Evolutionary conservation across 768 basidiomycete species (phyloP).

Genomic region (Trametes coccinea): DNA sequence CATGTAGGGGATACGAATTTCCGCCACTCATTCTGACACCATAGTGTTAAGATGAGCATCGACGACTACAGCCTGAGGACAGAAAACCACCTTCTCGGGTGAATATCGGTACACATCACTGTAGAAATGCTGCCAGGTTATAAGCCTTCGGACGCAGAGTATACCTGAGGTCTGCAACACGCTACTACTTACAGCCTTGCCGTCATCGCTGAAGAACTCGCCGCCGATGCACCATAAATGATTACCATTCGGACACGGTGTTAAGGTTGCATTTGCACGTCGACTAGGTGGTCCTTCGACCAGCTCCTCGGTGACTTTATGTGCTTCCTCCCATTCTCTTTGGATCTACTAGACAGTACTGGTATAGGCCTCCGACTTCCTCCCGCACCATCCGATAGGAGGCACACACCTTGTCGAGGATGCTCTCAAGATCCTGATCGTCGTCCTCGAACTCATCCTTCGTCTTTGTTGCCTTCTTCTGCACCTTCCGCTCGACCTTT

Average conservation of each 20-base stretch:
- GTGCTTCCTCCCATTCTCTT: constrained; percentile 80
- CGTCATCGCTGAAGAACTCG: constrained; percentile 86
- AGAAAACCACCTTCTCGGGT: constrained; percentile 64
- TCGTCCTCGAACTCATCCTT: constrained; percentile 59
- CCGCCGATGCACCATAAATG: constrained; percentile 86
- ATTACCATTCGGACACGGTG: constrained; percentile 76
- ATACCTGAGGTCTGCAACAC: not conserved
- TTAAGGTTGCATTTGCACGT: constrained; percentile 81
- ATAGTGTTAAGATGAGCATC: not conserved
- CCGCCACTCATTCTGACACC: constrained; percentile 78
- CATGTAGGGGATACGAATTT: constrained; percentile 81
- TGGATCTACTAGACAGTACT: constrained; percentile 57
- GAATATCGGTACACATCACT: constrained; percentile 86
- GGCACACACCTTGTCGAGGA: constrained; percentile 69
- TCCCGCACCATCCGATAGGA: not conserved
- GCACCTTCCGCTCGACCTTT: constrained; percentile 70
- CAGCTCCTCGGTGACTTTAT: constrained; percentile 83
- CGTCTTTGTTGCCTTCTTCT: constrained; percentile 54
- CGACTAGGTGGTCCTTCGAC: constrained; percentile 81
- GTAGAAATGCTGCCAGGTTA: constrained; percentile 66
- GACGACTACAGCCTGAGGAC: not conserved
- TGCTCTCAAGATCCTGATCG: constrained; percentile 79
- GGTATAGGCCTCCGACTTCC: not conserved
- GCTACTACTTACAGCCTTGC: constrained; percentile 60
- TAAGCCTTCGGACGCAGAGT: not conserved